Evolutionary conservation across 768 basidiomycete genomes (phyloP), one percentile per base, ranked within the genome.

Genomic region (Mycena maculata): DNA sequence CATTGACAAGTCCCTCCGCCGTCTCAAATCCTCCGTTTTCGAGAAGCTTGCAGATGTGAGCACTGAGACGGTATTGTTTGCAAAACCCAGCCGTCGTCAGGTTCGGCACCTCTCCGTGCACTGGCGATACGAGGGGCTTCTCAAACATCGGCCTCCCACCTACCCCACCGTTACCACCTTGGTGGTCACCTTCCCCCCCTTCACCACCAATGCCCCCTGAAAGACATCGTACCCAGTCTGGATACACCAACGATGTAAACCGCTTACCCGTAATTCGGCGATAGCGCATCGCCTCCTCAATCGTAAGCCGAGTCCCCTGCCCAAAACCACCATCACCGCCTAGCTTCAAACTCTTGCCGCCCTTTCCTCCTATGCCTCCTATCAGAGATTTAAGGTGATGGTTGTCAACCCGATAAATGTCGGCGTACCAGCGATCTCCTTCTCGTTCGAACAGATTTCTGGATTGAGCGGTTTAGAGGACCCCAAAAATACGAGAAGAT

Each of bases 291-390:
- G 31, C 50, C 31, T 52, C 15, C 31, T 52, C 50, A n/a, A 52
- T 27, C 50, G 50, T 52, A 52, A 52, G 50, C 50, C 22, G 10
- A 9, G 22, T 52, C 50, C 22, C 50, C 31, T 52, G 22, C 50
- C 50, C 50, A n/a, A n/a, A 5, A 52, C 50, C 50, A 52, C 50
- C 50, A n/a, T 36, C 15, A 30, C 50, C 50, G 50, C 50, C 50
- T 22, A 6, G 4, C 20, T 20, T 52, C 16, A 7, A 1, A 52
- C 50, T 52, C 18, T 36, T 52, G 30, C 50, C 50, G 31, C 50
- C 50, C 23, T 52, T 52, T 4, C 50, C 50, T 36, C 50, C 50
- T 36, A 23, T 52, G 50, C 50, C 50, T 52, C 50, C 50, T 52
- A 36, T n/a, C 28, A 33, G 4, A 20, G 50, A 16, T 30, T 36